Base-by-base conservation (phyloP, 192 early-diverging fungal genomes). In the Gorgonomyces haynaldii region DNA sequence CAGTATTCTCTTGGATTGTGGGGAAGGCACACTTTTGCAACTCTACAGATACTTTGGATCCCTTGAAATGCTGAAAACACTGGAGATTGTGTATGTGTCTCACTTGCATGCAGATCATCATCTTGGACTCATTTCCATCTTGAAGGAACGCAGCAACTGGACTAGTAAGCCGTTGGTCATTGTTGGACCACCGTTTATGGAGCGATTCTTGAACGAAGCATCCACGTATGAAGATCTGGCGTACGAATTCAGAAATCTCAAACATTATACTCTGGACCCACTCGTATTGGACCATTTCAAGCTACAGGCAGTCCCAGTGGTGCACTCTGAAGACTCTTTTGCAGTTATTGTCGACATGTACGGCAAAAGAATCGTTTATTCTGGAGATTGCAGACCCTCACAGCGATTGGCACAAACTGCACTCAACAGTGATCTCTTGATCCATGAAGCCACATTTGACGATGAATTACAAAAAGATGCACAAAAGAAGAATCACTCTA, bases 51-150 rank as follows among this genome's bases (percentile, higher is more conserved):
- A 71, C 25, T 81, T 85, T 52, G 85, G 82, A 31, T 10, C 44
- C 3, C 30, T 46, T 10, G 42, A 45, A 4, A 46, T 52, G 25
- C 52, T 96, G 8, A 43, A 45, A 7, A 55, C 56, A 7, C 42
- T 98, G 22, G 66, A 70, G 42, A 61, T 83, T 6, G 52, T 98
- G 41, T 96, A 90, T 63, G 70, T 98, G 6, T 93, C 89, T 28
- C 95, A 98, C 58, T 62, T 98, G 67, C 95, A 98, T 60, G 96
- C 92, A 21, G 96, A 98, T 62, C 96, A 98, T 53, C 96, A 96
- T 58, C 62, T 98, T 16, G 96, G 96, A 2, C 64, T 81, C 2
- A 65, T 88, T 3, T 58, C 75, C 21, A 46, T 98, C 31, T 62
- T 98, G 42, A 66, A 58, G 16, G 70, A 74, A 42, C 82, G 88